phyloP scores from a whole-genome alignment of 2,329 filamentous ascomycete genomes.

The Tolypocladium album region DNA sequence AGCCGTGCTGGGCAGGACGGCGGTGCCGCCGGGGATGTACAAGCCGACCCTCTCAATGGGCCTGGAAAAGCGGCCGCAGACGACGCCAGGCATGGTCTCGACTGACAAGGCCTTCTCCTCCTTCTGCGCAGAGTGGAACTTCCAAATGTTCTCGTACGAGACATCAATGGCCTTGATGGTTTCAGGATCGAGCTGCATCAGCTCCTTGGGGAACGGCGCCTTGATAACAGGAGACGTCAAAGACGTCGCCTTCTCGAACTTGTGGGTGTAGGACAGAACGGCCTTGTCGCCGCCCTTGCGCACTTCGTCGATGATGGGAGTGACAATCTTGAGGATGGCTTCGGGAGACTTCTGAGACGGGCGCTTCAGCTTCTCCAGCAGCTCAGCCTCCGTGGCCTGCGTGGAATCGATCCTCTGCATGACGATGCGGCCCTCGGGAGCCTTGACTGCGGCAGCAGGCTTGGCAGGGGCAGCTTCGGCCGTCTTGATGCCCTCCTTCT shows the following conservation, averaged over 20 bases:
- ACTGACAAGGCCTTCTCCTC: conserved; percentile 73
- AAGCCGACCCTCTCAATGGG: conserved; percentile 94
- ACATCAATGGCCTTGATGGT: conserved; percentile 87
- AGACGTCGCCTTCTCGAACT: conserved; percentile 92
- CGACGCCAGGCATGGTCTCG: conserved; percentile 95
- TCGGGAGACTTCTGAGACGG: conserved; percentile 95
- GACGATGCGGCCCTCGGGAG: conserved; percentile 48
- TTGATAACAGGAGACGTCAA: conserved; percentile 80
- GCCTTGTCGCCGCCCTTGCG: conserved; percentile 76
- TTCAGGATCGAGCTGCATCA: conserved; percentile 79
- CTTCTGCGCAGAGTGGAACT: conserved; percentile 86
- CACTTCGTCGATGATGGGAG: conserved; percentile 84
- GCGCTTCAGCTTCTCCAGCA: conserved; percentile 68
- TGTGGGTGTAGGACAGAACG: conserved; percentile 87
- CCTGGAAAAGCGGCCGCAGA: conserved; percentile 85
- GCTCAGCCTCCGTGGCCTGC: conserved; percentile 50
- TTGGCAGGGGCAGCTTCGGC: conserved; percentile 24
- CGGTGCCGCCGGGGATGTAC: conserved; percentile 92
- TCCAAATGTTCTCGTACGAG: conserved; percentile 87
- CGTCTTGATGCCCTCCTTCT: conserved; percentile 61
- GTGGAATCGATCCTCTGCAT: conserved; percentile 73
- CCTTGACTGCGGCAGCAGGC: conserved; percentile 21
- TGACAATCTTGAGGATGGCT: conserved; percentile 80
- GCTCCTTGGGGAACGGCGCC: conserved; percentile 72
- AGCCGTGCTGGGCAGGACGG: conserved; percentile 91